These are phyloP conservation scores for Hsuehochloa calcarea DNA, from an alignment of 176 grass and related monocot species.

Conservation along the genomic window DNA sequence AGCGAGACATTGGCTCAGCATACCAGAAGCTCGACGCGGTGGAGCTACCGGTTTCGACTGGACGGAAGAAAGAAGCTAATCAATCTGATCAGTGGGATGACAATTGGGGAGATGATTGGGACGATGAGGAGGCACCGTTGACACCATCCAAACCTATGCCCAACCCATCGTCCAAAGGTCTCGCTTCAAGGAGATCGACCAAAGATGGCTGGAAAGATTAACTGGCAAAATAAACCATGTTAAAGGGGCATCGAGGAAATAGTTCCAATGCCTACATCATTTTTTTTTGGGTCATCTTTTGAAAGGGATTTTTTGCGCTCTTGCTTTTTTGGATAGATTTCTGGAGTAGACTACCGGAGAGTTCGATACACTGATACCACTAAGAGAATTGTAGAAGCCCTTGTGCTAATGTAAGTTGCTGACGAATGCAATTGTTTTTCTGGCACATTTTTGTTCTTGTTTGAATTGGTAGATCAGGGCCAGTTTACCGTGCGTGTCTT, in stretches of 20 bases:
- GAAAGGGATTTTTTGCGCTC: neutral
- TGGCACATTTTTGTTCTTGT: neutral
- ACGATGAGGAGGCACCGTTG: conserved; percentile 77
- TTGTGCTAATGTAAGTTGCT: neutral
- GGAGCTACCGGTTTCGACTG: conserved; percentile 53
- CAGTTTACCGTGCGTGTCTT: neutral
- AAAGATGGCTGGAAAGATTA: conserved; percentile 97
- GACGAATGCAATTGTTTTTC: neutral
- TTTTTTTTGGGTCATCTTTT: neutral
- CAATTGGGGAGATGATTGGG: conserved; percentile 80
- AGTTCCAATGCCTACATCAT: conserved; percentile 8
- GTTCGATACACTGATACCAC: neutral
- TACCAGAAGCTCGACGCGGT: conserved; percentile 61
- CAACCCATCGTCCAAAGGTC: conserved; percentile 77
- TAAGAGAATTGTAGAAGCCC: conserved; percentile 8
- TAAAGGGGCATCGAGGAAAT: neutral
- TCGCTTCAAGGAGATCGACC: conserved; percentile 59
- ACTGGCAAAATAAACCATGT: neutral
- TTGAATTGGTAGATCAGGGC: neutral
- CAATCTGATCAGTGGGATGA: conserved; percentile 73
- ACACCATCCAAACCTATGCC: conserved; percentile 64
- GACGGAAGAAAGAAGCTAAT: conserved; percentile 53
- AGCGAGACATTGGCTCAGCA: conserved; percentile 7
- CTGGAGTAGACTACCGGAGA: neutral
- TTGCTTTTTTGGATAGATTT: conserved; percentile 8